Conservation (phyloP, 1,284 basidiomycete species). For the Melampsora larici-populina region DNA sequence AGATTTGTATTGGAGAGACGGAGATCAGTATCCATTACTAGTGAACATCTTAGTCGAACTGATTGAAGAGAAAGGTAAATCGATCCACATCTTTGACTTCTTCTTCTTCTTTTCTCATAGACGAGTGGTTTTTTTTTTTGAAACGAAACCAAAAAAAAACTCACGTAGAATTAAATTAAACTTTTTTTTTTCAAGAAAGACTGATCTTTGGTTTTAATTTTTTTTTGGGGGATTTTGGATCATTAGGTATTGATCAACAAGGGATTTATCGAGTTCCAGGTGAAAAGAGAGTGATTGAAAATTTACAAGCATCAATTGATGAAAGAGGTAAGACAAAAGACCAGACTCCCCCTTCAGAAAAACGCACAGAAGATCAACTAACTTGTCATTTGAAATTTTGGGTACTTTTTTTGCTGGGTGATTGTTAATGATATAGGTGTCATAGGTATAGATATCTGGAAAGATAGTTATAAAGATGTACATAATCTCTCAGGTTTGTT, state of each 20-base stretch:
- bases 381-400: no score
- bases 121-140: no score
- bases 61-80: conserved; percentile 39
- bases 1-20: conserved; percentile 39
- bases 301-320: conserved; percentile 36
- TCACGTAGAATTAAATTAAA: no score
- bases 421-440: neutral
- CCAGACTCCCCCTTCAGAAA: no score
- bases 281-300: conserved; percentile 38
- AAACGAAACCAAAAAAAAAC: no score
- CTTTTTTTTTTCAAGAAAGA: neutral
- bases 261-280: conserved; percentile 38
- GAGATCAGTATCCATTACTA: conserved; percentile 24
- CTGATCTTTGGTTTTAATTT: no score
- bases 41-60: conserved; percentile 34
- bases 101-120: neutral
- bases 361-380: no score
- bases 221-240: neutral
- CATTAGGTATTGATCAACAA: conserved; percentile 38
- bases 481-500: conserved; percentile 36
- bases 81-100: no score
- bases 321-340: conserved; percentile 38
- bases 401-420: neutral
- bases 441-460: conserved; percentile 30
- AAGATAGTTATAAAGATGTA: conserved; percentile 28